Conservation (phyloP, 257 asterid species). For the Fraxinus quadrangulata region DNA sequence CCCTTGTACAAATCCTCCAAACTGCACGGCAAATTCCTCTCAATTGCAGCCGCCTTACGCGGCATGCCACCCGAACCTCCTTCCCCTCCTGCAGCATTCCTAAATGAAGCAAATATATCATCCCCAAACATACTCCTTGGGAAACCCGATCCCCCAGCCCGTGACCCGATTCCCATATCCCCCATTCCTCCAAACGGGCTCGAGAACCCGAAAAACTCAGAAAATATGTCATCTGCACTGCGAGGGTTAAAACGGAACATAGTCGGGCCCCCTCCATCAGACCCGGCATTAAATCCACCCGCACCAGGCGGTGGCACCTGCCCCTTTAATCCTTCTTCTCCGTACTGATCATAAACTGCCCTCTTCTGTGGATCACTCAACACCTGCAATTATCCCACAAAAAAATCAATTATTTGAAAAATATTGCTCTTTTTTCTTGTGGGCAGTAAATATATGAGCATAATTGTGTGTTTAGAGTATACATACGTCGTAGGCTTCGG, state of each 20-base stretch:
- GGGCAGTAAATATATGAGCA: background rate
- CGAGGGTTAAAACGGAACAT: conserved; percentile 62
- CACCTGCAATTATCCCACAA: conserved; percentile 36
- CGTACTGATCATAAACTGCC: conserved; percentile 64
- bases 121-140: conserved; percentile 50
- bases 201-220: conserved; percentile 53
- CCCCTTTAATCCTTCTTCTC: conserved; percentile 71
- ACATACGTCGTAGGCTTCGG: conserved; percentile 72
- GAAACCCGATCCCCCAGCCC: conserved; percentile 41
- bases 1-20: conserved; percentile 79
- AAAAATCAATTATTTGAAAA: background rate
- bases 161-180: conserved; percentile 51
- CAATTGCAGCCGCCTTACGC: conserved; percentile 60
- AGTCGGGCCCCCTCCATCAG: conserved; percentile 38
- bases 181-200: conserved; percentile 60
- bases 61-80: conserved; percentile 37
- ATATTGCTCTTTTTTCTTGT: background rate
- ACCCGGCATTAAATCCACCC: conserved; percentile 38
- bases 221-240: conserved; percentile 58
- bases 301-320: conserved; percentile 59
- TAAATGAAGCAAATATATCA: conserved; percentile 47
- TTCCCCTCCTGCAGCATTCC: conserved; percentile 43
- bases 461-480: background rate
- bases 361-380: conserved; percentile 71
- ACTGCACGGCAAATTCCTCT: conserved; percentile 56